Evolutionary conservation across 305 asterid species (phyloP), one percentile per base, ranked within the genome.

Genomic region (Nicotiana rustica): DNA sequence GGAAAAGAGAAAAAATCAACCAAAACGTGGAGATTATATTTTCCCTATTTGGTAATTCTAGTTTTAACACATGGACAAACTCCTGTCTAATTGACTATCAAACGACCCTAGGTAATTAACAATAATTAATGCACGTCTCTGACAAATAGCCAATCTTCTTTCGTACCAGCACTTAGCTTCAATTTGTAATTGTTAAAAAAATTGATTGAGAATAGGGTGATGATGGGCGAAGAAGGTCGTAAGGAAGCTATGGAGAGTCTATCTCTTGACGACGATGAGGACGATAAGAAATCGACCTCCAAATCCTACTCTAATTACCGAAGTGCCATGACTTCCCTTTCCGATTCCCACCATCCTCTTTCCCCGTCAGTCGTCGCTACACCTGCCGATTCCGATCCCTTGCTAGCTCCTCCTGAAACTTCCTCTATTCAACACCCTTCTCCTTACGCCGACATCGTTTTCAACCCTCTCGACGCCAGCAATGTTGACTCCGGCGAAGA

Each of bases 281-380:
- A 86, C 61, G 49, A 67, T 33, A 33, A 21, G 38, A 47, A 47
- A 35, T 87, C 91, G 80, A 85, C 87, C 87, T 92, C 97, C 83
- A 90, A 85, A 71, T 92, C 97, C 36, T 89, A 79, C 82, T 83
- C 94, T 81, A 87, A 83, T 76, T 92, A 90, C 88, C 90, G 91
- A 86, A 95, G 93, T 90, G 97, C 93, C 88, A 87, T 91, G 92
- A 83, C 91, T 52, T 88, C 90, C 19, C 90, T 93, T 78, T 76
- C 95, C 85, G 83, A 91, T 82, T 79, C 90, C 82, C 70, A 85
- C 86, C 87, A 90, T 79, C 92, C 94, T 67, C 92, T 87, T 44
- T 83, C 93, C 79, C 85, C 91, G 62, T 79, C 92, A 56, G 83
- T 88, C 85, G 84, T 82, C 83, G 80, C 90, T 80, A 81, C 88